These are phyloP conservation scores for Kurtzmaniella quercitrusa DNA, from an alignment of 1,139 yeast species.

Conservation along the genomic window DNA sequence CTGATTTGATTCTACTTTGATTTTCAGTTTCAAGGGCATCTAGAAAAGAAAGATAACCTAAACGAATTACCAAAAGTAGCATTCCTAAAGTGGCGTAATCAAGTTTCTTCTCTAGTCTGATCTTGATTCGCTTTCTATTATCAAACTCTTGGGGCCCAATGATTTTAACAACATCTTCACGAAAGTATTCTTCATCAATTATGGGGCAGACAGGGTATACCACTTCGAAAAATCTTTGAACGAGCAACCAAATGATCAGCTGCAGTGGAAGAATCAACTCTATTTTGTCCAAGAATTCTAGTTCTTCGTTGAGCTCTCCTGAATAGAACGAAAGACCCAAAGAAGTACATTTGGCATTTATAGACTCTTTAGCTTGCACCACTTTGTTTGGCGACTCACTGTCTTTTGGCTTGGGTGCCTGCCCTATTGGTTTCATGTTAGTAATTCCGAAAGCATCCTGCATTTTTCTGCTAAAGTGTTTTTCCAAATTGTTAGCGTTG, in stretches of 20 bases:
- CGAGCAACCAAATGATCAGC: slow-evolving; percentile 41
- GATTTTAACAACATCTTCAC: slow-evolving; percentile 15
- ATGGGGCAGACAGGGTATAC: slow-evolving; percentile 47
- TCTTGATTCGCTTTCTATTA: slow-evolving; percentile 14
- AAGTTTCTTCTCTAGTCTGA: slow-evolving; percentile 23
- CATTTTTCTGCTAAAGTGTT: slow-evolving; percentile 2
- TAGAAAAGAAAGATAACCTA: slow-evolving; percentile 29
- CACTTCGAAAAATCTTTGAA: slow-evolving; percentile 41
- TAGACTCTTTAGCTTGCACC: slow-evolving; percentile 10
- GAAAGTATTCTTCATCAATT: slow-evolving; percentile 37
- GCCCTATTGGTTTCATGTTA: slow-evolving; percentile 2
- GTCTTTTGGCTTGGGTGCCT: background rate
- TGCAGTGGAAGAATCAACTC: slow-evolving; percentile 40
- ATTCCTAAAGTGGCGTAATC: slow-evolving; percentile 34
- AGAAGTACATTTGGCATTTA: slow-evolving; percentile 22
- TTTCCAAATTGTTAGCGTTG: slow-evolving; percentile 4
- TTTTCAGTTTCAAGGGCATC: slow-evolving; percentile 28
- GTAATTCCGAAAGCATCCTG: slow-evolving; percentile 6
- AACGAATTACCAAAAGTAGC: slow-evolving; percentile 23
- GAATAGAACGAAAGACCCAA: slow-evolving; percentile 29
- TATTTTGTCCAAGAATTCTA: slow-evolving; percentile 28
- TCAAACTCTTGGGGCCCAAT: slow-evolving; percentile 20
- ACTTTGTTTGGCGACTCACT: slow-evolving; percentile 9
- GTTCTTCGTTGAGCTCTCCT: slow-evolving; percentile 29
- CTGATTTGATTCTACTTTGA: slow-evolving; percentile 21